phyloP scores from a whole-genome alignment of 371 early-diverging fungal genomes.

The Mucor sp. region DNA sequence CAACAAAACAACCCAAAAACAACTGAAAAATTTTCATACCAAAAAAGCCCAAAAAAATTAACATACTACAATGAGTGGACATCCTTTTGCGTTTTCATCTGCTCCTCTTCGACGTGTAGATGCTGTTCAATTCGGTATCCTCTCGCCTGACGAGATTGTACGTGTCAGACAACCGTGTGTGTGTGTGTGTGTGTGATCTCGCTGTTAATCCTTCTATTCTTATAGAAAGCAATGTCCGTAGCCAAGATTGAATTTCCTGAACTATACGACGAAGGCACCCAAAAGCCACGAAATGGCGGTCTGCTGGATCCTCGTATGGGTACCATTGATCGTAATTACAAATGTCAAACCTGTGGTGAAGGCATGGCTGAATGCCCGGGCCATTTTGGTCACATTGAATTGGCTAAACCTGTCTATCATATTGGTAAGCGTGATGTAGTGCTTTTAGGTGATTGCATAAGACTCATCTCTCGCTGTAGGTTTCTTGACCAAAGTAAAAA shows the following conservation, averaged over 20 bases:
- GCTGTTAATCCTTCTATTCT: slow-evolving; percentile 15
- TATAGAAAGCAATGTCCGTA: slow-evolving; percentile 95
- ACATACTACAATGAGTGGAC: slow-evolving; percentile 50
- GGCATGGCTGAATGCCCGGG: slow-evolving; percentile 98
- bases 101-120: slow-evolving; percentile 91
- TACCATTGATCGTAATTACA: slow-evolving; percentile 97
- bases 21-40: background rate
- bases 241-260: slow-evolving; percentile 96
- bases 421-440: slow-evolving; percentile 56
- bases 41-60: background rate
- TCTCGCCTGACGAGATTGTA: slow-evolving; percentile 96
- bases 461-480: slow-evolving; percentile 35
- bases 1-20: slow-evolving; percentile 3
- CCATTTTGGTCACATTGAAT: slow-evolving; percentile 99
- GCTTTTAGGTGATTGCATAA: background rate
- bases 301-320: slow-evolving; percentile 99
- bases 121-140: slow-evolving; percentile 94
- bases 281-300: slow-evolving; percentile 83
- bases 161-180: slow-evolving; percentile 28
- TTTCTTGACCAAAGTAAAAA: slow-evolving; percentile 91
- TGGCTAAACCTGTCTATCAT: slow-evolving; percentile 98
- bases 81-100: slow-evolving; percentile 78
- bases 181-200: slow-evolving; percentile 1
- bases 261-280: slow-evolving; percentile 91
- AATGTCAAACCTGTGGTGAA: slow-evolving; percentile 98